Percentiles rank a stretch among this genome's conserved stretches.
phyloP scores from a whole-genome alignment of 2,329 filamentous ascomycete species.

The Trichoderma gracile region DNA sequence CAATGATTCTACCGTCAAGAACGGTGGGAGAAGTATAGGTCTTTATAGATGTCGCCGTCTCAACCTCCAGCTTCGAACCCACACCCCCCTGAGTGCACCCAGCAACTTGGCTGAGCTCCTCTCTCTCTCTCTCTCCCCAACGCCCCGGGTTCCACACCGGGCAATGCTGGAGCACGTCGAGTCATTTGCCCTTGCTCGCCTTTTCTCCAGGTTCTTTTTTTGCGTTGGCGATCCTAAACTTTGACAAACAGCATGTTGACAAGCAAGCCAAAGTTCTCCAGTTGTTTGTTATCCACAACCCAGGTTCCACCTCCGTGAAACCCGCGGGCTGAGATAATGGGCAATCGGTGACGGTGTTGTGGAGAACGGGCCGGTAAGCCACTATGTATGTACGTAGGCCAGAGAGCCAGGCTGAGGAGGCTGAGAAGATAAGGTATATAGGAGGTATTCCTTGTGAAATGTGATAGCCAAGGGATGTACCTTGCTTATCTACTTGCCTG shows the following conservation, averaged over 20 bases:
- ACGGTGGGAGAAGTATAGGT: conserved; percentile 39
- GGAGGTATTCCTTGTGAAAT: no score
- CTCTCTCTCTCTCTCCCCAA: conserved; percentile 12
- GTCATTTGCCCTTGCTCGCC: neutral
- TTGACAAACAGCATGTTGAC: conserved; percentile 14
- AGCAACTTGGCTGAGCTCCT: conserved; percentile 3
- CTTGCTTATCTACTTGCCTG: no score
- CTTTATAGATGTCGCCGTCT: conserved; percentile 31
- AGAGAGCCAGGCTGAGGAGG: neutral
- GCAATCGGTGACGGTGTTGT: conserved; percentile 3
- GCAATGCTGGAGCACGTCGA: neutral
- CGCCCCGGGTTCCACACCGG: conserved; percentile 17
- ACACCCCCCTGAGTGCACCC: conserved; percentile 6
- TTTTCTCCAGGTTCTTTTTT: conserved; percentile 14
- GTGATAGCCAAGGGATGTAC: no score
- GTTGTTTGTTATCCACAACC: conserved; percentile 28
- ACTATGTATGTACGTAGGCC: neutral
- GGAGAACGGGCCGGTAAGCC: conserved; percentile 5
- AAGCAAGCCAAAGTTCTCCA: conserved; percentile 17
- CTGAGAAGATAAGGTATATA: neutral
- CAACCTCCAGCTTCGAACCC: neutral
- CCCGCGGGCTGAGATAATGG: conserved; percentile 22
- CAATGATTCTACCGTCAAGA: conserved; percentile 41
- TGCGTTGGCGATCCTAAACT: neutral
- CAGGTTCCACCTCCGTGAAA: conserved; percentile 29